Base-by-base conservation (phyloP, 805 yeast species). In the Scheffersomyces coipomensis region DNA sequence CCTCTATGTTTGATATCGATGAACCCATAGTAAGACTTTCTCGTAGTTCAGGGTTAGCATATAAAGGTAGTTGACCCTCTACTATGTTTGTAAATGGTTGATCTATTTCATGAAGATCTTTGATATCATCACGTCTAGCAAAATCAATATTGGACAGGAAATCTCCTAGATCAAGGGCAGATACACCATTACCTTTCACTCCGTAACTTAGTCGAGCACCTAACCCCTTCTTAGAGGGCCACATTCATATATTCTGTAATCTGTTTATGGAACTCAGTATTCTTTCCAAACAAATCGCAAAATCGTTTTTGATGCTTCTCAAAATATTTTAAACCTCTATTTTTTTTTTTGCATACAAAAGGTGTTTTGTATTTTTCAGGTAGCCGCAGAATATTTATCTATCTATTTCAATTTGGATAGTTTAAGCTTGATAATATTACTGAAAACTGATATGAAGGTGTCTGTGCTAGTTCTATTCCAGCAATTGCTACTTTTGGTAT, bases 121-220 rank as follows among this genome's bases (percentile, higher is more conserved):
- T 56, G 13, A 49, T 40, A 15, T 51, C 51, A 30, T 51, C 41
- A 19, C 46, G 39, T 31, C 60, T 46, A 2, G 71, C 57, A 48
- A 55, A 56, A 19, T 44, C 43, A 48, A 62, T 46, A 1, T 46
- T 45, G 10, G 48, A 13, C 18, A 5, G 7, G 3, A 15, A 27
- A 3, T 15, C 18, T 13, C 6, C 6, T 13, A 13, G 24, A 19
- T 40, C 33, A 11, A 44, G 34, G 4, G 38, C 12, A 6, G 51
- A 23, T 3, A 41, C 25, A n/a, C 58, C 61, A 39, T 52, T 55
- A 3, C 79, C 79, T 27, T 55, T 60, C 7, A 69, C 65, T 1
- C 79, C 79, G 47, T 68, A 69, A 3, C 71, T 55, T 27, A 74
- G 52, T 44, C 65, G 68, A 4, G 58, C 58, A 4, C 75, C 75